These are phyloP conservation scores for Citrus australasica DNA, from an alignment of 345 rosid species.

Conservation along the genomic window DNA sequence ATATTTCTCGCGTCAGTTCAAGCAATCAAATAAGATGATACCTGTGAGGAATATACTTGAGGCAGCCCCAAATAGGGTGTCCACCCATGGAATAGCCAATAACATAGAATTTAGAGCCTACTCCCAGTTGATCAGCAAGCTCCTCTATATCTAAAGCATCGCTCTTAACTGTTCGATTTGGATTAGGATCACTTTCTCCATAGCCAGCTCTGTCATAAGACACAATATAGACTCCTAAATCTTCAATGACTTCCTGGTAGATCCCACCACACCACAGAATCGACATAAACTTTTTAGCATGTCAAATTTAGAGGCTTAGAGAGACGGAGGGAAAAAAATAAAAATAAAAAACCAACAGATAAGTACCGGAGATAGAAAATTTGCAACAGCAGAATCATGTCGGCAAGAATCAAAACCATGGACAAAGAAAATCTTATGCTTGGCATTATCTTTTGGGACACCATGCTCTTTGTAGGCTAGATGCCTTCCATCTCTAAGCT, in stretches of 20 bases:
- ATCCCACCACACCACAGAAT: background rate
- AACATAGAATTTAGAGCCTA: constrained; percentile 53
- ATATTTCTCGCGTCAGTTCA: background rate
- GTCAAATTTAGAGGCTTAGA: background rate
- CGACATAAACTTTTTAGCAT: background rate
- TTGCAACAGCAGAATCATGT: constrained; percentile 36
- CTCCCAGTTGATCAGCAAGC: constrained; percentile 61
- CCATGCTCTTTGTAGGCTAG: constrained; percentile 61
- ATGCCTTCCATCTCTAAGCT: constrained; percentile 61
- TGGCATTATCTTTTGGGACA: constrained; percentile 46
- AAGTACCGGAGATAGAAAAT: constrained; percentile 35
- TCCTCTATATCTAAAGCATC: constrained; percentile 62
- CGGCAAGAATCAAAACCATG: constrained; percentile 52
- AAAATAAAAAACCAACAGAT: constrained; percentile 1
- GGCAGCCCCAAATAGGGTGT: constrained; percentile 48
- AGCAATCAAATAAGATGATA: constrained; percentile 8
- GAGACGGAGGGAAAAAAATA: background rate
- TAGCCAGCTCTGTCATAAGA: constrained; percentile 73
- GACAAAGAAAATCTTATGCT: constrained; percentile 36
- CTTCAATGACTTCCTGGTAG: constrained; percentile 51
- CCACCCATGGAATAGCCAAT: constrained; percentile 65
- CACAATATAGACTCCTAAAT: constrained; percentile 49
- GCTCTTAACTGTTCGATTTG: constrained; percentile 46
- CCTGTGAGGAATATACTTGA: constrained; percentile 75
- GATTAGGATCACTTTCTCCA: constrained; percentile 70